Conservation (phyloP, 169 alveolate genomes). For the Eimeria sp. region DNA sequence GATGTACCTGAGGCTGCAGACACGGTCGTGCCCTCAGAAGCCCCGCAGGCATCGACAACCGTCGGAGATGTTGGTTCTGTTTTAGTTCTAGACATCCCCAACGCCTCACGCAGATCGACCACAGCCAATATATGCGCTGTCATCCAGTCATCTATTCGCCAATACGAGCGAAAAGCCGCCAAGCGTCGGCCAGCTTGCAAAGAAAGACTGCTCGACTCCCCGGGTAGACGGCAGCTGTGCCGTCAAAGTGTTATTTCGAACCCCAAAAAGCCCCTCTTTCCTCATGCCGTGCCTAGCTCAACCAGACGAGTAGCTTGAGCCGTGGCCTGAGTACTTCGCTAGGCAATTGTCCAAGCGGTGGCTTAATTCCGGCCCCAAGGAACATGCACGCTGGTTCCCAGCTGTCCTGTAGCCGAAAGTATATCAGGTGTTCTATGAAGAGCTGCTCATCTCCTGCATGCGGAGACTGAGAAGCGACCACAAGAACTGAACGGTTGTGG, state of each 20-base stretch:
- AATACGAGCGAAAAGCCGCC: neutral
- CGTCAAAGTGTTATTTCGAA: neutral
- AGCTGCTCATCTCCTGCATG: neutral
- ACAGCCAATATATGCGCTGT: neutral
- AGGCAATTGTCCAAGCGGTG: neutral
- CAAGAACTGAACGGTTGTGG: neutral
- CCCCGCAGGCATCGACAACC: conserved; percentile 26
- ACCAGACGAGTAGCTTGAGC: neutral
- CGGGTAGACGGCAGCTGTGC: neutral
- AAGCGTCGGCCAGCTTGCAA: neutral
- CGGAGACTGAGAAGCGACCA: neutral
- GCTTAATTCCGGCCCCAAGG: neutral
- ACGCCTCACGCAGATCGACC: neutral
- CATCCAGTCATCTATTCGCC: neutral
- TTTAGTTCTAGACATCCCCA: conserved; percentile 30
- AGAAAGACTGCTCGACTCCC: neutral
- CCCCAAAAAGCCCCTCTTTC: neutral
- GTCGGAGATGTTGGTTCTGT: neutral
- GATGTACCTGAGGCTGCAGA: conserved; percentile 19
- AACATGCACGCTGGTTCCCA: neutral
- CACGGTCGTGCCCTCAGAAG: neutral
- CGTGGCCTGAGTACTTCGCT: neutral
- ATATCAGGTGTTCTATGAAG: neutral
- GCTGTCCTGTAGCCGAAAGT: neutral
- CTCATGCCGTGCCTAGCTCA: neutral